These are phyloP conservation scores for Ehretia macrophylla DNA, from an alignment of 257 asterid species.

Conservation along the genomic window DNA sequence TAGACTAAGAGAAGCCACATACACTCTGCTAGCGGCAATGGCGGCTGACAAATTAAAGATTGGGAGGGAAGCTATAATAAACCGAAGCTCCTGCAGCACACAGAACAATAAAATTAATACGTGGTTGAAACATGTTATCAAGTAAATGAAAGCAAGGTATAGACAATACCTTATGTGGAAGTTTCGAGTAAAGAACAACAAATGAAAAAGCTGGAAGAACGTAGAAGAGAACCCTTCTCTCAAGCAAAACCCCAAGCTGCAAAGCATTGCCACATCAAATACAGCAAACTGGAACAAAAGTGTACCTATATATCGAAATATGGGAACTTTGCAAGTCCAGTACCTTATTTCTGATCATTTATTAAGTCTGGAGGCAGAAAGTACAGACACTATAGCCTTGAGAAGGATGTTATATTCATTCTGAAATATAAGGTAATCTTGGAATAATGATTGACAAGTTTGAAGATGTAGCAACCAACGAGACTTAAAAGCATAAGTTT, in stretches of 20 bases:
- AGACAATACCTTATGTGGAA: constrained; percentile 84
- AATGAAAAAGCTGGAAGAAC: constrained; percentile 70
- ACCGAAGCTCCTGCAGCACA: constrained; percentile 86
- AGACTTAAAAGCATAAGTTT: too few species aligned
- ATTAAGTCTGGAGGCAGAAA: too few species aligned
- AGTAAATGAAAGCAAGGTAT: constrained; percentile 6
- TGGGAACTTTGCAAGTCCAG: too few species aligned
- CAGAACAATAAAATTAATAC: constrained; percentile 14
- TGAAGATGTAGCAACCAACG: too few species aligned
- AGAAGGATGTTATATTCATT: too few species aligned
- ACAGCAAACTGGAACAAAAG: constrained; percentile 6
- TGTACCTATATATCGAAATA: too few species aligned
- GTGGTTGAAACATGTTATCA: constrained; percentile 9
- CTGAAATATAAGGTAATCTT: too few species aligned
- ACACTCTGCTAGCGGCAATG: constrained; percentile 88
- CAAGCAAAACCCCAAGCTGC: constrained; percentile 89
- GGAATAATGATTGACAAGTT: too few species aligned
- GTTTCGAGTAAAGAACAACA: constrained; percentile 83
- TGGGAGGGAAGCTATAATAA: constrained; percentile 85
- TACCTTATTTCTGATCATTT: too few species aligned
- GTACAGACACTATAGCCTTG: too few species aligned
- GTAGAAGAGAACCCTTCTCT: constrained; percentile 57
- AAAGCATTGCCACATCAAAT: constrained; percentile 28
- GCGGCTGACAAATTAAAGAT: constrained; percentile 92
- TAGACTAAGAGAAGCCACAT: constrained; percentile 23